Evolutionary conservation across 805 yeast species (phyloP).

Genomic region (Wickerhamomyces silvicola): DNA sequence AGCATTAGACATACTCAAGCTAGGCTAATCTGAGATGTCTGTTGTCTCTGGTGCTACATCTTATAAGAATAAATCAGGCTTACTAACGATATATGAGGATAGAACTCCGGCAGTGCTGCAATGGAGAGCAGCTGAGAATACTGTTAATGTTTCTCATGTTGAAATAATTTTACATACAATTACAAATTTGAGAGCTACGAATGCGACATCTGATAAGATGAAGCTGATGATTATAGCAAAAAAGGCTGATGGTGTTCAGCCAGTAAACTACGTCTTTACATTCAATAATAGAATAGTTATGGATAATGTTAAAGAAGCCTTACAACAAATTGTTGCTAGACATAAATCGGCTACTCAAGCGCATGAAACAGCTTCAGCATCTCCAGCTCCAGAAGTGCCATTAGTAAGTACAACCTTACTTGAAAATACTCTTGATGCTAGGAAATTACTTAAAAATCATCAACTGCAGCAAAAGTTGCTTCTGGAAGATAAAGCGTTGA

Average conservation of each 20-base stretch:
- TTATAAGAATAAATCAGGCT: constrained; percentile 49
- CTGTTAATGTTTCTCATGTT: constrained; percentile 31
- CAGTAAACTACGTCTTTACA: constrained; percentile 38
- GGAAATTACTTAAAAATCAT: constrained; percentile 58
- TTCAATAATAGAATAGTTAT: constrained; percentile 70
- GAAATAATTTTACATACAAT: constrained; percentile 37
- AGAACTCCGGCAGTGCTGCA: constrained; percentile 45
- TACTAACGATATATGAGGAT: constrained; percentile 50
- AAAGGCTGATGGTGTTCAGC: constrained; percentile 26
- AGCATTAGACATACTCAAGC: too few relatives aligned
- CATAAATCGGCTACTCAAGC: constrained; percentile 35
- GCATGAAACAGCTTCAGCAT: constrained; percentile 13
- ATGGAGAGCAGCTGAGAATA: constrained; percentile 54
- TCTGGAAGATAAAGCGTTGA: constrained; percentile 58
- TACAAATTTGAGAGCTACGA: constrained; percentile 58
- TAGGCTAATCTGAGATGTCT: too few relatives aligned
- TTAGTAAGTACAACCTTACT: constrained; percentile 30
- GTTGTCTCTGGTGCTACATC: constrained; percentile 46
- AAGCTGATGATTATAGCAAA: constrained; percentile 51
- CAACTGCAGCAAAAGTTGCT: constrained; percentile 75
- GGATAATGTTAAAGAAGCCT: constrained; percentile 62
- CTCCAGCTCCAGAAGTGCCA: constrained; percentile 20
- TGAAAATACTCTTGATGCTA: constrained; percentile 45
- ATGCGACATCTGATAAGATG: constrained; percentile 61
- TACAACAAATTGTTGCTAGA: constrained; percentile 65